phyloP scores from a whole-genome alignment of 2,329 filamentous ascomycete genomes.

The Pseudocercospora vitis region DNA sequence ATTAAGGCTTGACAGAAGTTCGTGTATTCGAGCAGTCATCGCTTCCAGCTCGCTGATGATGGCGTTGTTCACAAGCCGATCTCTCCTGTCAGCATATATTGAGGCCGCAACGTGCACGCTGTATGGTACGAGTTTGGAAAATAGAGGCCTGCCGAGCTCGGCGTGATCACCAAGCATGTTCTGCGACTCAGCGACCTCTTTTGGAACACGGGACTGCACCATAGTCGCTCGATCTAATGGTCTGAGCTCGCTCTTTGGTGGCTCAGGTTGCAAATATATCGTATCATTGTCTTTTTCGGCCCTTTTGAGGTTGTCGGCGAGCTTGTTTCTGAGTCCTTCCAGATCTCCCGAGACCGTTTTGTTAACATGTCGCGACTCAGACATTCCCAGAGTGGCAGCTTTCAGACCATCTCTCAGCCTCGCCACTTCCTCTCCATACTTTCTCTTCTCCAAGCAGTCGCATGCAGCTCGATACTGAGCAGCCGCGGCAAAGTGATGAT shows the following conservation, averaged over 20 bases:
- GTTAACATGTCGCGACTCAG: conserved; percentile 78
- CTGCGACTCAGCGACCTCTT: conserved; percentile 77
- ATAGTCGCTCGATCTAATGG: conserved; percentile 84
- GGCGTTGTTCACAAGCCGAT: conserved; percentile 84
- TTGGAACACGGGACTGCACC: conserved; percentile 76
- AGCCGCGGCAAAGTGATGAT: conserved; percentile 93
- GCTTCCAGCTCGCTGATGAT: conserved; percentile 82
- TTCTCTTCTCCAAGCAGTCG: conserved; percentile 88
- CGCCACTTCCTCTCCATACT: conserved; percentile 93
- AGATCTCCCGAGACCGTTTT: conserved; percentile 80
- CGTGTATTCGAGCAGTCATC: conserved; percentile 76
- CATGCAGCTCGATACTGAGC: conserved; percentile 90
- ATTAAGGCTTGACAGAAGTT: conserved; percentile 76
- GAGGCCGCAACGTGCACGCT: conserved; percentile 92
- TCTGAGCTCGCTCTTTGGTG: conserved; percentile 83
- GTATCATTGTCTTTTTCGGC: conserved; percentile 96
- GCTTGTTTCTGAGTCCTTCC: conserved; percentile 75
- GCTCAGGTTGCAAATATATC: conserved; percentile 84
- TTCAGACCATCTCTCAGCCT: conserved; percentile 76
- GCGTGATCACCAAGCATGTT: conserved; percentile 73
- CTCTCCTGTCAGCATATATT: conserved; percentile 88
- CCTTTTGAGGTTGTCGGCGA: conserved; percentile 83
- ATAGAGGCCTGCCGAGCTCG: conserved; percentile 80
- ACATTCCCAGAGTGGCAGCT: conserved; percentile 83
- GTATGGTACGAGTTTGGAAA: conserved; percentile 90